phyloP scores from a whole-genome alignment of 176 grass and related monocot genomes.

The Ensete glaucum region DNA sequence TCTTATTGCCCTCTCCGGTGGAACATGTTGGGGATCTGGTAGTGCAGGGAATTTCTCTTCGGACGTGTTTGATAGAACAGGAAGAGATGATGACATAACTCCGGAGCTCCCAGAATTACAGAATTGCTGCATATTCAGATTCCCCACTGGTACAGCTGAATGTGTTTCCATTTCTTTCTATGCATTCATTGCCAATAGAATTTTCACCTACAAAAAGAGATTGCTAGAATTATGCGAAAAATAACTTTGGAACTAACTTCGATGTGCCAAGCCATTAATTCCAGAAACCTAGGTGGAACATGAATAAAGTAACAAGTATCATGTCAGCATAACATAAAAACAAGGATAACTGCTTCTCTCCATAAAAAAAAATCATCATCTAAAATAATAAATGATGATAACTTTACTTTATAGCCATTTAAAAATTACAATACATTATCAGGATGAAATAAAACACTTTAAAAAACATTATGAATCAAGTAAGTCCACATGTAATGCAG shows the following conservation, averaged over 20 bases:
- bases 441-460: too few relatives aligned
- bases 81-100: constrained; percentile 1
- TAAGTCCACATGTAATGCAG: too few relatives aligned
- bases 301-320: background rate
- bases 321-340: background rate
- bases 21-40: background rate
- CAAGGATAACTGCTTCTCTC: too few relatives aligned
- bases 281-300: too few relatives aligned
- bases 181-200: background rate
- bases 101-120: background rate
- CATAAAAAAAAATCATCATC: too few relatives aligned
- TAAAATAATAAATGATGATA: too few relatives aligned
- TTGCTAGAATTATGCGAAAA: background rate
- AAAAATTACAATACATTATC: too few relatives aligned
- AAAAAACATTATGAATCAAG: too few relatives aligned
- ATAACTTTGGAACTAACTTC: background rate
- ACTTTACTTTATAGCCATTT: too few relatives aligned
- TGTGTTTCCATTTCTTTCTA: constrained; percentile 7
- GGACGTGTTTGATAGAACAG: background rate
- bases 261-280: background rate
- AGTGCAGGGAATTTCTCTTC: background rate
- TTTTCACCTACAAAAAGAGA: background rate
- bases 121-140: background rate
- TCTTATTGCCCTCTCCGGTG: background rate
- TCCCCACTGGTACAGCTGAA: background rate